Conservation (phyloP, 306 rosid genomes). For the Senna tora region DNA sequence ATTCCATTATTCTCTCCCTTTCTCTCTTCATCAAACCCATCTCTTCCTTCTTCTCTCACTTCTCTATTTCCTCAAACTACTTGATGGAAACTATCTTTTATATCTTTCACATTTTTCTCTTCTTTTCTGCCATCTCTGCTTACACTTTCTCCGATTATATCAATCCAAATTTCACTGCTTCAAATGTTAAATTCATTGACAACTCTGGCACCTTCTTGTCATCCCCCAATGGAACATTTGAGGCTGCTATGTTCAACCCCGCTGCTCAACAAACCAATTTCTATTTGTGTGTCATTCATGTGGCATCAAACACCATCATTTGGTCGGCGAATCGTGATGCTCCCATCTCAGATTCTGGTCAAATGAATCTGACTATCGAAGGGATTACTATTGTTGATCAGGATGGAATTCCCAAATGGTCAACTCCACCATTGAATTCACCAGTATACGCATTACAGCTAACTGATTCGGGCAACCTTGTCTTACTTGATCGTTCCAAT, state of each 20-base stretch:
- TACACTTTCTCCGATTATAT: slow-evolving; percentile 48
- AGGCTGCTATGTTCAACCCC: slow-evolving; percentile 68
- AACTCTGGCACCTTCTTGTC: slow-evolving; percentile 63
- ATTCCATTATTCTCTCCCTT: slow-evolving; percentile 36
- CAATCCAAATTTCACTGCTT: slow-evolving; percentile 60
- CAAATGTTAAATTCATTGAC: slow-evolving; percentile 55
- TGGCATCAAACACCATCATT: slow-evolving; percentile 60
- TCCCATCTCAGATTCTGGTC: slow-evolving; percentile 62
- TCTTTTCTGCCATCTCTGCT: slow-evolving; percentile 49
- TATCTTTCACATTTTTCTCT: slow-evolving; percentile 40
- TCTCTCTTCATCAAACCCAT: slow-evolving; percentile 36
- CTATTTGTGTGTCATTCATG: slow-evolving; percentile 76
- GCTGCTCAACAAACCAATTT: slow-evolving; percentile 50
- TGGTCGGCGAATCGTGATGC: slow-evolving; percentile 81
- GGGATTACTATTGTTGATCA: slow-evolving; percentile 58
- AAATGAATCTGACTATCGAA: slow-evolving; percentile 50
- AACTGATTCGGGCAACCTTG: slow-evolving; percentile 76
- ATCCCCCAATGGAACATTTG: slow-evolving; percentile 63
- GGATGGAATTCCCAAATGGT: slow-evolving; percentile 60
- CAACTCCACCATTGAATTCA: slow-evolving; percentile 68
- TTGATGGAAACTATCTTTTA: slow-evolving; percentile 58
- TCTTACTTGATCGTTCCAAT: slow-evolving; percentile 66
- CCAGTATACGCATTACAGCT: slow-evolving; percentile 51
- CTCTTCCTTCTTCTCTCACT: slow-evolving; percentile 9
- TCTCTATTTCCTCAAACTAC: slow-evolving; percentile 43